These are phyloP conservation scores for Liriodendron chinense DNA, from an alignment of 164 flowering plant genomes.

Conservation along the genomic window DNA sequence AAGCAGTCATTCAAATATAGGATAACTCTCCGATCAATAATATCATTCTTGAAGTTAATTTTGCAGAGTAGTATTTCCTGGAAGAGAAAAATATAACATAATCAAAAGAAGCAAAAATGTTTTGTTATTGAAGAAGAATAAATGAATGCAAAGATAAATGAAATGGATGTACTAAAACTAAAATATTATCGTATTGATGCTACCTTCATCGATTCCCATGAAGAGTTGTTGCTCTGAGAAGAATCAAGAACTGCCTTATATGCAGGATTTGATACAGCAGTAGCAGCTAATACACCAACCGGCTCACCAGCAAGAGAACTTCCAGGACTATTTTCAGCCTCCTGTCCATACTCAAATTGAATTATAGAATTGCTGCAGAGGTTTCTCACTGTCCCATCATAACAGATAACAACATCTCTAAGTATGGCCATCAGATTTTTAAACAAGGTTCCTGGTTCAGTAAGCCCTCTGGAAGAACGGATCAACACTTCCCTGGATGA, in stretches of 20 bases:
- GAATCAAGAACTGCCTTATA: slow-evolving; percentile 95
- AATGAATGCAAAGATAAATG: background rate
- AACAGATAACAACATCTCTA: slow-evolving; percentile 78
- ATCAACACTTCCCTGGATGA: slow-evolving; percentile 82
- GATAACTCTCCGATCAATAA: slow-evolving; percentile 63
- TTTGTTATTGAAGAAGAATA: background rate
- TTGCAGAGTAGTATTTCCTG: slow-evolving; percentile 87
- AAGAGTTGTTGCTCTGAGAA: slow-evolving; percentile 71
- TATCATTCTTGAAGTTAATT: slow-evolving; percentile 56
- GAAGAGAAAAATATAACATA: background rate
- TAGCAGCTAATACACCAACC: slow-evolving; percentile 90
- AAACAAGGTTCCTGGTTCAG: slow-evolving; percentile 89
- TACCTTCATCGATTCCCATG: slow-evolving; percentile 98
- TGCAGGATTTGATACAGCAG: slow-evolving; percentile 95
- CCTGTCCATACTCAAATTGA: slow-evolving; percentile 65
- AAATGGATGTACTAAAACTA: background rate
- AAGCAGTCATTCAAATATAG: slow-evolving; percentile 67
- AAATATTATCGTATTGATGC: background rate
- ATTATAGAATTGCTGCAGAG: slow-evolving; percentile 66
- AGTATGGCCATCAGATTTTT: slow-evolving; percentile 92
- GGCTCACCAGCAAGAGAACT: slow-evolving; percentile 81
- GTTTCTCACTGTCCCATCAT: slow-evolving; percentile 91
- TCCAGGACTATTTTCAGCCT: slow-evolving; percentile 19
- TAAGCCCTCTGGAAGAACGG: slow-evolving; percentile 82
- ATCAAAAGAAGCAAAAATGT: background rate